Percentiles rank a stretch among this genome's conserved stretches.
phyloP scores from a whole-genome alignment of 106 monocot species.

The Acorus gramineus region DNA sequence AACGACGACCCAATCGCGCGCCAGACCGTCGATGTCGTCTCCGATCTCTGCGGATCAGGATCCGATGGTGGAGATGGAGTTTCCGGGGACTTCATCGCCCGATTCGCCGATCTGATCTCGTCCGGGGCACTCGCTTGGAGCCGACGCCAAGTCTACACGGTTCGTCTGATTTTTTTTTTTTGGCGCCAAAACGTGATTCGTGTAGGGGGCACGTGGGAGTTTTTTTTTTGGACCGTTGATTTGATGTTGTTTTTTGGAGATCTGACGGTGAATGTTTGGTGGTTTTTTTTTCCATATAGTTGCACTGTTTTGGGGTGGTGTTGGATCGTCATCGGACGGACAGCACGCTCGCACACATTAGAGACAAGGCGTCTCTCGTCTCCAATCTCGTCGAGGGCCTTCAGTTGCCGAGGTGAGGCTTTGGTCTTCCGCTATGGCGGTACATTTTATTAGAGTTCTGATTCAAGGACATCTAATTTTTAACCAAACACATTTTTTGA shows the following conservation, averaged over 20 bases:
- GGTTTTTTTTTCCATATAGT: slow-evolving; percentile 20
- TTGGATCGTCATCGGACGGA: slow-evolving; percentile 24
- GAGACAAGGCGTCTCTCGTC: slow-evolving; percentile 48
- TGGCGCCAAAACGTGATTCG: too few relatives aligned
- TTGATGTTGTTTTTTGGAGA: background rate
- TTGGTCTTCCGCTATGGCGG: too few relatives aligned
- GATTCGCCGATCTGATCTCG: slow-evolving; percentile 41
- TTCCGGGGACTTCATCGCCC: slow-evolving; percentile 39
- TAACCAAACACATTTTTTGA: too few relatives aligned
- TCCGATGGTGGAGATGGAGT: background rate
- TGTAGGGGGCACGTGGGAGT: too few relatives aligned
- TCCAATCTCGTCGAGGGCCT: slow-evolving; percentile 61
- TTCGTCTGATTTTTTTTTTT: background rate
- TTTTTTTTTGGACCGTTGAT: background rate
- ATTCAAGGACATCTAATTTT: too few relatives aligned
- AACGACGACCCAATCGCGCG: slow-evolving; percentile 43
- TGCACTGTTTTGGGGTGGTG: slow-evolving; percentile 87
- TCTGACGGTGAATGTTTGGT: background rate
- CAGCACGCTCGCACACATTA: slow-evolving; percentile 32
- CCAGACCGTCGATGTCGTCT: slow-evolving; percentile 44
- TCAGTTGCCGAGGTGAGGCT: slow-evolving; percentile 69
- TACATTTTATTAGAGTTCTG: too few relatives aligned
- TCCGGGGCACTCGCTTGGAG: slow-evolving; percentile 46
- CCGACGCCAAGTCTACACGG: slow-evolving; percentile 50
- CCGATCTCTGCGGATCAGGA: slow-evolving; percentile 26